phyloP scores from a whole-genome alignment of 176 grass and related monocot genomes.

The Aegilops bicornis region DNA sequence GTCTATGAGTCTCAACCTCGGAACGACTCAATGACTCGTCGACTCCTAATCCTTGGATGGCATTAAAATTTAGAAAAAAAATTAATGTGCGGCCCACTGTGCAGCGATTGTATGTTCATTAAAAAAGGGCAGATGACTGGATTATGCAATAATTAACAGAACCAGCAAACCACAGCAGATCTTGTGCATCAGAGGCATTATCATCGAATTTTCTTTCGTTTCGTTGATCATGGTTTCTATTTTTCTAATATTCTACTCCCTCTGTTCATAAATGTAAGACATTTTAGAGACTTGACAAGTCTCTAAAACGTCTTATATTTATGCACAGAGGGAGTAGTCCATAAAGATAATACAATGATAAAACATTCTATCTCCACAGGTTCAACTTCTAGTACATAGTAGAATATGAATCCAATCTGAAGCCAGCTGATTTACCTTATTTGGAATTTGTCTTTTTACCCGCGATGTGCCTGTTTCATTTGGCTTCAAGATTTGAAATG shows the following conservation, averaged over 20 bases:
- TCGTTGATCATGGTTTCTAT: not conserved
- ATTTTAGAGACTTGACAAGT: too few relatives aligned
- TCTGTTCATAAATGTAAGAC: too few relatives aligned
- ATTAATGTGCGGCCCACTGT: not conserved
- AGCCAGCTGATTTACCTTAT: slow-evolving; percentile 49
- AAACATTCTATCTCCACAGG: not conserved
- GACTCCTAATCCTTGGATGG: not conserved
- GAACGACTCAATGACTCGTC: too few relatives aligned
- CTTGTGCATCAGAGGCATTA: not conserved
- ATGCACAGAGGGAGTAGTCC: too few relatives aligned
- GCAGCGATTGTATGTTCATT: not conserved
- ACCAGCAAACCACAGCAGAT: not conserved
- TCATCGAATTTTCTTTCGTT: not conserved
- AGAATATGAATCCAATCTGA: not conserved
- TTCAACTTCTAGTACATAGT: not conserved
- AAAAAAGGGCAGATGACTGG: not conserved
- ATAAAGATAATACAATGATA: not conserved
- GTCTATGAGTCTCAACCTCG: too few relatives aligned
- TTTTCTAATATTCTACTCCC: not conserved
- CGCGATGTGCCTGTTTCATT: slow-evolving; percentile 22
- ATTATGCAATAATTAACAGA: not conserved
- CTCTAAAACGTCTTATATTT: too few relatives aligned
- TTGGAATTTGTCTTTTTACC: slow-evolving; percentile 46
- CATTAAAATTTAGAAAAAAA: not conserved
- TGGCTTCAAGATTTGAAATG: slow-evolving; percentile 55